phyloP scores from a whole-genome alignment of 768 basidiomycete genomes.

The Plicaturopsis crispa region DNA sequence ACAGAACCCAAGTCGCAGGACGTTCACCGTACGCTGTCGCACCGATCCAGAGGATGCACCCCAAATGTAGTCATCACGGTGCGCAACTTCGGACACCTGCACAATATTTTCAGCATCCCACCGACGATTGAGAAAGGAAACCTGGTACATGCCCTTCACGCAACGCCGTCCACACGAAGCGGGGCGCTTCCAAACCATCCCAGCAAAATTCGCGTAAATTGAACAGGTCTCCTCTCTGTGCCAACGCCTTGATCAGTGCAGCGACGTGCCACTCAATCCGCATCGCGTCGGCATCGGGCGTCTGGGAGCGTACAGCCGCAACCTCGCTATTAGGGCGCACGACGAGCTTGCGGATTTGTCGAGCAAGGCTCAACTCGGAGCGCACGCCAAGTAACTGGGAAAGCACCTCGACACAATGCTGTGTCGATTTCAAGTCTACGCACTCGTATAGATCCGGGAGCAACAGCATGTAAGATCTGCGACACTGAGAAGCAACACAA shows the following conservation, averaged over 20 bases:
- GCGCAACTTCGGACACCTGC: constrained; percentile 11
- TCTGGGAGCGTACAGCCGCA: no score
- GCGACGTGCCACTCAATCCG: constrained; percentile 8
- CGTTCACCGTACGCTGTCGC: constrained; percentile 7
- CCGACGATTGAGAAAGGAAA: background rate
- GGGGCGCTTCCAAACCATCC: constrained; percentile 13
- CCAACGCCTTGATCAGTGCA: constrained; percentile 7
- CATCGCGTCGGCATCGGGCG: constrained; percentile 10
- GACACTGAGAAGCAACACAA: constrained; percentile 7
- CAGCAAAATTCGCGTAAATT: constrained; percentile 11
- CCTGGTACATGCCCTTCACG: constrained; percentile 6
- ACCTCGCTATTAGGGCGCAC: constrained; percentile 8
- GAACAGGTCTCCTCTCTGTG: constrained; percentile 5
- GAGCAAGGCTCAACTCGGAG: constrained; percentile 4
- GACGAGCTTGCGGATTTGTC: constrained; percentile 3
- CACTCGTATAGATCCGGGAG: constrained; percentile 7
- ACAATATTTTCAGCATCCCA: no score
- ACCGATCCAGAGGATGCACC: no score
- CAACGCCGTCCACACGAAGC: constrained; percentile 10
- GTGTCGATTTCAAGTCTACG: constrained; percentile 9
- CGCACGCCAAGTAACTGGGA: constrained; percentile 2
- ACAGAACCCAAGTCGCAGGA: constrained; percentile 3
- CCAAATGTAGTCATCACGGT: constrained; percentile 12
- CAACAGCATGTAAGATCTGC: constrained; percentile 4
- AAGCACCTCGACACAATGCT: constrained; percentile 3